Conservation (phyloP, 257 asterid species). For the Solanum peruvianum region DNA sequence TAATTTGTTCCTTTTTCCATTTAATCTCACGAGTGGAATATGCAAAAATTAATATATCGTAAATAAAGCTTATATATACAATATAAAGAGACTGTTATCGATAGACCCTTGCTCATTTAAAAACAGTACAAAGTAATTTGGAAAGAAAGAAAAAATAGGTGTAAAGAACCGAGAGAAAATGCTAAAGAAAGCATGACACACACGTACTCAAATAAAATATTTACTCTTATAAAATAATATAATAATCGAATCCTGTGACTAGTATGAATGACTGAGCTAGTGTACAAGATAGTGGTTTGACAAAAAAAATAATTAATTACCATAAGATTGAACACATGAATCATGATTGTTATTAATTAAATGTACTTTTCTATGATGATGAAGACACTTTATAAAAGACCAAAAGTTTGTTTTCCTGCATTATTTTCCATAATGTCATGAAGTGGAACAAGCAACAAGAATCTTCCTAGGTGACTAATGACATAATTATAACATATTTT, state of each 20-base stretch:
- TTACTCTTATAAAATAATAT: too few species aligned
- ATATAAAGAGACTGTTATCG: neutral
- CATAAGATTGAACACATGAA: neutral
- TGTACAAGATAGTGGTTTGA: neutral
- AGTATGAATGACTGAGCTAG: neutral
- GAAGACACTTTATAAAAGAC: neutral
- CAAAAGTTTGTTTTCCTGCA: neutral
- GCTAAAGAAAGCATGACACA: neutral
- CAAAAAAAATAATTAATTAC: neutral
- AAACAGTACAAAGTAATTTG: neutral
- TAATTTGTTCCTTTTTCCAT: neutral
- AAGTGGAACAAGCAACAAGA: neutral
- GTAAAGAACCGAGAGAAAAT: neutral
- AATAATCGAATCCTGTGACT: too few species aligned
- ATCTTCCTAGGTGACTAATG: neutral
- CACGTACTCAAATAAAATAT: too few species aligned
- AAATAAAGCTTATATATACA: rapidly evolving
- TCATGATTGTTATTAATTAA: neutral
- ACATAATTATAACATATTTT: neutral
- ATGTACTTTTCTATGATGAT: neutral
- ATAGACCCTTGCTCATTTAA: neutral
- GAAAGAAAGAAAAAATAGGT: neutral
- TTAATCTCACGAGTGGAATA: neutral
- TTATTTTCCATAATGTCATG: neutral
- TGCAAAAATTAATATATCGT: rapidly evolving